These are phyloP conservation scores for Phaeotremella skinneri DNA, from an alignment of 768 basidiomycete species.

Conservation along the genomic window DNA sequence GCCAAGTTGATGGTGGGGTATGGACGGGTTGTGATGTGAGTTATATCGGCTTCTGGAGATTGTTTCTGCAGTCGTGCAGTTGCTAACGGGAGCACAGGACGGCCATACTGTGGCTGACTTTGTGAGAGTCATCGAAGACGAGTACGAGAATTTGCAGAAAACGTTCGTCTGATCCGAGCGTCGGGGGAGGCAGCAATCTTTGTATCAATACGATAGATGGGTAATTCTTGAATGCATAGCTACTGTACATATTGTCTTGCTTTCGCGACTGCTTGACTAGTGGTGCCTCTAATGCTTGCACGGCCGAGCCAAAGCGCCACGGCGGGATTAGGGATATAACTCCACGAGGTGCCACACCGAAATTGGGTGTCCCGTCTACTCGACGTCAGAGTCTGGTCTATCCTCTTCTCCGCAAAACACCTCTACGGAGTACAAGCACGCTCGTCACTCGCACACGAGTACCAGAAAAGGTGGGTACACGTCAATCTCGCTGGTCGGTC, in stretches of 20 bases:
- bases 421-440: background rate
- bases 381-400: no score
- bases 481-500: no score
- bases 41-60: conserved; percentile 64
- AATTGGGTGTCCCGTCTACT: background rate
- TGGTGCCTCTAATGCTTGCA: no score
- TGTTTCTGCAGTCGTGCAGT: background rate
- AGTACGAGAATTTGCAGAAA: conserved; percentile 65
- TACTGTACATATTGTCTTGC: no score
- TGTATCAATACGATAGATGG: background rate
- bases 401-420: no score
- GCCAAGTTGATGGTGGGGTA: conserved; percentile 64
- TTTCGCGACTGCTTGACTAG: no score
- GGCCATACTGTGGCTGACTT: conserved; percentile 64
- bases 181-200: background rate
- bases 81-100: no score
- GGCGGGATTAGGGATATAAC: background rate
- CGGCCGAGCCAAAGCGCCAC: background rate
- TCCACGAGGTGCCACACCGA: conserved; percentile 3
- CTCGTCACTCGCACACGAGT: background rate
- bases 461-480: background rate
- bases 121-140: conserved; percentile 70
- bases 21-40: conserved; percentile 51
- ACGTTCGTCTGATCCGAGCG: conserved; percentile 2
- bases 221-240: no score